Evolutionary conservation across 306 rosid species (phyloP), one percentile per base, ranked within the genome.

Genomic region (Malus sieversii): DNA sequence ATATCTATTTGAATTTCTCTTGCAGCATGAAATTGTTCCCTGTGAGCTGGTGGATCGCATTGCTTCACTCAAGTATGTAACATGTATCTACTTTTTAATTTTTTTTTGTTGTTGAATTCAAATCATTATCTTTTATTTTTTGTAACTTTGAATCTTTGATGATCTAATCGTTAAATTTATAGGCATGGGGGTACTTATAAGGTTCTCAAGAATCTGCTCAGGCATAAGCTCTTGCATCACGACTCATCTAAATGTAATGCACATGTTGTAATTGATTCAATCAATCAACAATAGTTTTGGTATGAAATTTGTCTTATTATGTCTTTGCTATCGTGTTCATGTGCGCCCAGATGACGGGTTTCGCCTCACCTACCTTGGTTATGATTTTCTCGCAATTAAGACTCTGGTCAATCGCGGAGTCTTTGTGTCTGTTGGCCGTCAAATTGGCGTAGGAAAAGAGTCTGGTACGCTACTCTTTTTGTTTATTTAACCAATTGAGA

Each of bases 381-480:
- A 94, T 74, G 98, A 94, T 88, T 94, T 88, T 89, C 98, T 94
- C 69, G 96, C 98, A 66, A 94, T 94, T 61, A 94, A 92, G 82
- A 85, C 98, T 4, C 32, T 94, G 93, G 96, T 94, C 40, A 92
- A 92, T 77, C 91, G 92, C 60, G 95, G 97, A 75, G 98, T 91
- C 23, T 88, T 94, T 82, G 82, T 77, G 44, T 70, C 88, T 5
- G 97, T 94, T 86, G 98, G 98, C 59, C 95, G 98, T 44, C 97
- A 94, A 77, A 92, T 94, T 72, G 98, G 98, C 1, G 98, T 94
- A 45, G 98, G 97, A 70, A 94, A 94, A 84, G 98, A 94, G 80
- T 94, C 98, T 61, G 97, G 98, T 91, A 87, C 6, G 55, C 19
- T 48, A 32, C 30, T 66, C 72, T 57, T 40, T 9, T 42, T 10